A percentile compares a stretch with the other conserved stretches of the same genome.
Conservation (phyloP, 1,284 basidiomycete genomes). For the Leccinum subspadiceum region DNA sequence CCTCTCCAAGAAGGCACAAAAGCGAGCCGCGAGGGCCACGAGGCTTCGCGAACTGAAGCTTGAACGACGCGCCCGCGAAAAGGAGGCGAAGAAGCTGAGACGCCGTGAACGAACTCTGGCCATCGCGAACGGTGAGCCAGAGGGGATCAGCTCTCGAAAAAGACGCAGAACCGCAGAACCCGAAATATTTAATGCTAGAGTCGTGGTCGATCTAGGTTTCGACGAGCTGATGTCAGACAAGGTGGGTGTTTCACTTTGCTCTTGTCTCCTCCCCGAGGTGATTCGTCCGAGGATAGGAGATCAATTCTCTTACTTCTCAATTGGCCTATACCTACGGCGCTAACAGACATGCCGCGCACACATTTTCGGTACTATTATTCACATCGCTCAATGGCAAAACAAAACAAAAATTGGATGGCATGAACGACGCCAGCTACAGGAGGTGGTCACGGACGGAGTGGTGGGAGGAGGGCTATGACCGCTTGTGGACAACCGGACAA, state of each 20-base stretch:
- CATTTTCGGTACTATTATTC: slow-evolving; percentile 74
- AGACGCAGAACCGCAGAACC: slow-evolving; percentile 37
- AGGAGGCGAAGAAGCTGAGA: slow-evolving; percentile 67
- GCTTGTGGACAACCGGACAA: slow-evolving; percentile 50
- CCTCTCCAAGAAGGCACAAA: slow-evolving; percentile 80
- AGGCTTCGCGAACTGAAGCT: slow-evolving; percentile 66
- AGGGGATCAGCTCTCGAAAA: slow-evolving; percentile 47
- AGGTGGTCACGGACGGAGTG: slow-evolving; percentile 84
- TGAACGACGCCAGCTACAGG: slow-evolving; percentile 68
- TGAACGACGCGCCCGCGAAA: slow-evolving; percentile 75
- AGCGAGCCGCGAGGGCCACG: slow-evolving; percentile 71
- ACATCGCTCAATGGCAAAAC: slow-evolving; percentile 78
- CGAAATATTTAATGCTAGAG: slow-evolving; percentile 65
- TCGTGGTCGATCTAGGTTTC: slow-evolving; percentile 92
- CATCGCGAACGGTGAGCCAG: slow-evolving; percentile 53
- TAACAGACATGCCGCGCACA: slow-evolving; percentile 71
- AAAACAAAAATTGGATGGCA: slow-evolving; percentile 62
- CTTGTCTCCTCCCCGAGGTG: slow-evolving; percentile 18
- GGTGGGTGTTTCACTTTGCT: slow-evolving; percentile 51
- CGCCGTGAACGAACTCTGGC: slow-evolving; percentile 55
- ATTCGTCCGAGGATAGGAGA: slow-evolving; percentile 59
- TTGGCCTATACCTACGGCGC: slow-evolving; percentile 86
- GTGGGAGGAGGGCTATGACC: slow-evolving; percentile 73
- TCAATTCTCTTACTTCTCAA: slow-evolving; percentile 85
- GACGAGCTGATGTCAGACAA: slow-evolving; percentile 94